Percentiles rank a stretch among this genome's conserved stretches.
These are phyloP conservation scores for Phytophthora ramorum DNA, from an alignment of 352 stramenopile genomes.

Conservation along the genomic window DNA sequence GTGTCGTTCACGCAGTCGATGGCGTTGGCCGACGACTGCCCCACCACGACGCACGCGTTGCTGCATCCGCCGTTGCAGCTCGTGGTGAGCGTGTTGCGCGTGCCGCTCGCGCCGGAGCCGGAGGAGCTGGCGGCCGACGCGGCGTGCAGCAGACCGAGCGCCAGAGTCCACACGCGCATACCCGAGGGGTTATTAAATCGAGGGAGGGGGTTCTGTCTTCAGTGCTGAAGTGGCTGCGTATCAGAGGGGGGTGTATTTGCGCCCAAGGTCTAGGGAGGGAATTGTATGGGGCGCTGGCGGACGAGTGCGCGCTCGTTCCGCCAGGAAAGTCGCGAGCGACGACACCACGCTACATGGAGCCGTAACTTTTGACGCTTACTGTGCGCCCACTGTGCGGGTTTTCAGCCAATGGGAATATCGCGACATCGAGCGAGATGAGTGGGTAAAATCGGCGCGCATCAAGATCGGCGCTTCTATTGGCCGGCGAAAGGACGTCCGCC, in stretches of 20 bases:
- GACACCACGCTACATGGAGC: conserved; percentile 9
- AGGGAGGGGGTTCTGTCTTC: background rate
- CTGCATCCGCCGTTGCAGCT: conserved; percentile 79
- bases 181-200: background rate
- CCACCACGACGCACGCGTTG: conserved; percentile 71
- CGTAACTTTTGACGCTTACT: background rate
- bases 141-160: conserved; percentile 14
- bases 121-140: conserved; percentile 12
- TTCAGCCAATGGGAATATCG: conserved; percentile 18
- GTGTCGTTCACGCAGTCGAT: conserved; percentile 85
- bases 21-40: conserved; percentile 55
- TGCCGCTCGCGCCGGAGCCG: conserved; percentile 19
- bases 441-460: conserved; percentile 5
- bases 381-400: background rate
- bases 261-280: too few relatives aligned
- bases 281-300: conserved; percentile 5
- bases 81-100: conserved; percentile 78
- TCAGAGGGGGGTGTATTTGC: conserved; percentile 1
- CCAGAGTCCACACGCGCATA: conserved; percentile 30
- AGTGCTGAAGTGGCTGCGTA: conserved; percentile 4
- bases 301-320: conserved; percentile 39
- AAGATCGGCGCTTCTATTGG: conserved; percentile 22
- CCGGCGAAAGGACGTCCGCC: conserved; percentile 19
- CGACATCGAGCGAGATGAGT: conserved; percentile 14
- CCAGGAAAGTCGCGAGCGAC: conserved; percentile 30